A percentile compares a stretch with the other conserved stretches of the same genome.
These are phyloP conservation scores for Morella rubra DNA, from an alignment of 306 rosid genomes.

Conservation along the genomic window DNA sequence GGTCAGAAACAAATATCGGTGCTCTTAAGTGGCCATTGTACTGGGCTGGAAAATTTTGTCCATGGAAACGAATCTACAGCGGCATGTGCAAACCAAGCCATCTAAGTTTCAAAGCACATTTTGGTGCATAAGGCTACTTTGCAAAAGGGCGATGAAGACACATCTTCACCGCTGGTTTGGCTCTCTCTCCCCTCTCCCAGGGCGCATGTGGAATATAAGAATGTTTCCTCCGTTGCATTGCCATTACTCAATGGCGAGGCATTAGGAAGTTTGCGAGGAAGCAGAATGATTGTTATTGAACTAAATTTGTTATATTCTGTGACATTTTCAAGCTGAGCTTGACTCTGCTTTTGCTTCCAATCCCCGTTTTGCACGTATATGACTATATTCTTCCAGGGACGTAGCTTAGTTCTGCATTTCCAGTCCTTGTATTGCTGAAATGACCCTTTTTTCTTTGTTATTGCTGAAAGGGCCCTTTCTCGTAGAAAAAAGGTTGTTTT, in stretches of 20 bases:
- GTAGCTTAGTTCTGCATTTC: too few relatives aligned
- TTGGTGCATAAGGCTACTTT: constrained; percentile 14
- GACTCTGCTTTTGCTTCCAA: background rate
- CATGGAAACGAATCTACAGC: constrained; percentile 9
- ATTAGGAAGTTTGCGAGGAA: background rate
- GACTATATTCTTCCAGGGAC: background rate
- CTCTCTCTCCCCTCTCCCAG: too few relatives aligned
- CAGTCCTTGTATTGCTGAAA: too few relatives aligned
- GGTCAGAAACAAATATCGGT: constrained; percentile 9
- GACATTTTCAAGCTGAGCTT: background rate
- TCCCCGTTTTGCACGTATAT: background rate
- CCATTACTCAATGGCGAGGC: background rate
- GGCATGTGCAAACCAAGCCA: constrained; percentile 5
- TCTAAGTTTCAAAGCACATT: constrained; percentile 6
- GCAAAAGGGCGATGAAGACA: too few relatives aligned
- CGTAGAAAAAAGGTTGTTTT: too few relatives aligned
- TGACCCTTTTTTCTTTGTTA: background rate
- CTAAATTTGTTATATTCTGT: background rate
- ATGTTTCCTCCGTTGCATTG: background rate
- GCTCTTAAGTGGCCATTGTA: constrained; percentile 9
- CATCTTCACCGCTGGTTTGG: too few relatives aligned
- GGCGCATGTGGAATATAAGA: background rate
- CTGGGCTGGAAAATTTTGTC: constrained; percentile 6
- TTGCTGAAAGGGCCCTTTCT: background rate
- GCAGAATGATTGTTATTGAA: background rate